Base-by-base conservation (phyloP, 2,329 filamentous ascomycete species). In the Sarocladium oryzae region DNA sequence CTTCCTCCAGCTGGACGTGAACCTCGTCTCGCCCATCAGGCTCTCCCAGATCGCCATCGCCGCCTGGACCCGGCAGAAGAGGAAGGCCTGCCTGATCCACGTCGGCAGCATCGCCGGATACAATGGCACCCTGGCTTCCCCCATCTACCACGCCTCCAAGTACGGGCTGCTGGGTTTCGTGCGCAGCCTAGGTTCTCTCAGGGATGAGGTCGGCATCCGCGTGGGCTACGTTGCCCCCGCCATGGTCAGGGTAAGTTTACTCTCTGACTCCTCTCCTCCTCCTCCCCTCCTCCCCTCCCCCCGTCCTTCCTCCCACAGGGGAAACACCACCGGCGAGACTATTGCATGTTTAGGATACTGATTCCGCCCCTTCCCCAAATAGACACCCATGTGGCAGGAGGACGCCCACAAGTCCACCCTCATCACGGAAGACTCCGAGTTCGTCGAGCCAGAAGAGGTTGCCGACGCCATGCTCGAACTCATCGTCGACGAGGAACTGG, bases 61-160 rank as follows among this genome's bases (percentile, higher is more conserved):
- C 3, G 55, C 69, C 54, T 72, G 69, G 67, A 65, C 63, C 8
- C 57, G 53, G 32, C 38, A 51, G 35, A 60, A 58, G 43, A 53
- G 56, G 9, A 55, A 57, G 2, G 67, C 64, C 1, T 61, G 58
- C 40, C 49, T 71, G 23, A 53, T 70, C 20, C 58, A 63, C 38
- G 60, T 69, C 9, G 61, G 64, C 28, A 69, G 66, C 52, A 61
- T 69, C 30, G 65, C 64, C 1, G 66, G 66, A 1, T 61, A 67
- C 50, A 55, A 57, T 1, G 54, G 57, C 2, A 57, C 53, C 9
- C 58, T 66, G 32, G 57, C 58, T 18, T 63, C 66, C 10, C 69
- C 69, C 8, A 54, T 70, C 18, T 71, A 71, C 53, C 59, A 61
- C 40, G 62, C 67, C 6, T 66, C 62, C 51, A 71, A 71, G 59